These are phyloP conservation scores for Cyclotella baltica DNA, from an alignment of 108 stramenopile genomes.

Conservation along the genomic window DNA sequence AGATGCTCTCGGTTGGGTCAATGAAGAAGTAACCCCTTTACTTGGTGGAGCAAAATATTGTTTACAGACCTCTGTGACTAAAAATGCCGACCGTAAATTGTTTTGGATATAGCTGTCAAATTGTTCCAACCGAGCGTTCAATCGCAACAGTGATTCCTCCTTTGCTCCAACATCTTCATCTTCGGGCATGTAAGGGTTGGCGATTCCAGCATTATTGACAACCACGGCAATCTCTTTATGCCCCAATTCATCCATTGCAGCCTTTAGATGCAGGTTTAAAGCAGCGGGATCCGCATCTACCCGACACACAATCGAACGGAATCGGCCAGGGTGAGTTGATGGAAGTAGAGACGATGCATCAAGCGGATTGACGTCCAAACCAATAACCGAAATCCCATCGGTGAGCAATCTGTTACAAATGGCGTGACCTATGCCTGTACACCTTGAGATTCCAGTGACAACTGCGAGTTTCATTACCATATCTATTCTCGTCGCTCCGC, in stretches of 20 bases:
- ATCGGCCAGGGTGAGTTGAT: constrained; percentile 1
- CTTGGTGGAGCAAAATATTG: constrained; percentile 19
- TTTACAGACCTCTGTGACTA: constrained; percentile 30
- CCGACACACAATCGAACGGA: constrained; percentile 17
- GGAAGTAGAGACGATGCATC: constrained; percentile 11
- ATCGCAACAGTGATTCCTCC: neutral
- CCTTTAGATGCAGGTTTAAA: constrained; percentile 6
- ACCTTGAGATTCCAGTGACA: constrained; percentile 18
- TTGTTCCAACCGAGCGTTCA: constrained; percentile 13
- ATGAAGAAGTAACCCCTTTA: neutral
- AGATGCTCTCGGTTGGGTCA: constrained; percentile 7
- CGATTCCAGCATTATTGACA: constrained; percentile 23
- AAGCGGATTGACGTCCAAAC: constrained; percentile 11
- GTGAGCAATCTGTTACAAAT: constrained; percentile 16
- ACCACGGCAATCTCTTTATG: constrained; percentile 10
- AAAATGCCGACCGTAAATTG: constrained; percentile 24
- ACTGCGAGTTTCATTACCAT: constrained; percentile 20
- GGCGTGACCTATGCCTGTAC: constrained; percentile 22
- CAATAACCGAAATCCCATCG: constrained; percentile 18
- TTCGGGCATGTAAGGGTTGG: constrained; percentile 22
- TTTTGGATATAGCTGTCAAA: constrained; percentile 19
- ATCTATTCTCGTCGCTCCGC: neutral
- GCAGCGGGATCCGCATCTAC: constrained; percentile 19
- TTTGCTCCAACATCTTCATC: neutral
- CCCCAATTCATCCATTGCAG: constrained; percentile 25